These are phyloP conservation scores for Fraxinus baroniana DNA, from an alignment of 305 asterid genomes.

Conservation along the genomic window DNA sequence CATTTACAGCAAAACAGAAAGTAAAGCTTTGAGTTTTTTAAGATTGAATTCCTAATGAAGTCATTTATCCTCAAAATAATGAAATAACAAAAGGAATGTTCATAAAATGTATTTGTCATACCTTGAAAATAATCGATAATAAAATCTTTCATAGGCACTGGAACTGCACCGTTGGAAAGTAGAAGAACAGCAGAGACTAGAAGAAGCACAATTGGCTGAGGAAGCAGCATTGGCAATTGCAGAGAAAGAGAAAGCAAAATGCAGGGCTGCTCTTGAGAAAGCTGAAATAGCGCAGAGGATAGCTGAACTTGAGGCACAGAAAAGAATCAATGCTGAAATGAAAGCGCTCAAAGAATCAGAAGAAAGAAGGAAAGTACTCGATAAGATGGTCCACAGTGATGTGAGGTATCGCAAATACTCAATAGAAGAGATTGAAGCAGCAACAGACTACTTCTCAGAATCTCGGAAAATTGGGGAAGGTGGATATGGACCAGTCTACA, in stretches of 20 bases:
- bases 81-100: not conserved
- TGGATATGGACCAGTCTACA: constrained; percentile 85
- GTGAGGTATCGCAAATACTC: constrained; percentile 29
- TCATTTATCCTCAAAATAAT: not conserved
- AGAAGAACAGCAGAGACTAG: constrained; percentile 68
- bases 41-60: not conserved
- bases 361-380: constrained; percentile 61
- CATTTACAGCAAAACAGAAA: constrained; percentile 76
- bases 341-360: constrained; percentile 65
- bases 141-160: constrained; percentile 42
- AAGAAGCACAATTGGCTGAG: constrained; percentile 67
- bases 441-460: constrained; percentile 57
- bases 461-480: constrained; percentile 83
- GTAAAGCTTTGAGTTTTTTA: constrained; percentile 25
- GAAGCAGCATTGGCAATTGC: constrained; percentile 83
- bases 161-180: constrained; percentile 87
- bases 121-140: not conserved
- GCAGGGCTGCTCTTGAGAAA: constrained; percentile 75
- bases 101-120: not conserved
- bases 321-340: constrained; percentile 64
- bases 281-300: constrained; percentile 85
- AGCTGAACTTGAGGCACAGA: constrained; percentile 80
- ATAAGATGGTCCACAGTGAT: constrained; percentile 53
- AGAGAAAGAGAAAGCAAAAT: constrained; percentile 66
- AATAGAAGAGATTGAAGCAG: constrained; percentile 58